Conservation (phyloP, 495 filamentous ascomycete species). For the Aspergillus saccharolyticus region DNA sequence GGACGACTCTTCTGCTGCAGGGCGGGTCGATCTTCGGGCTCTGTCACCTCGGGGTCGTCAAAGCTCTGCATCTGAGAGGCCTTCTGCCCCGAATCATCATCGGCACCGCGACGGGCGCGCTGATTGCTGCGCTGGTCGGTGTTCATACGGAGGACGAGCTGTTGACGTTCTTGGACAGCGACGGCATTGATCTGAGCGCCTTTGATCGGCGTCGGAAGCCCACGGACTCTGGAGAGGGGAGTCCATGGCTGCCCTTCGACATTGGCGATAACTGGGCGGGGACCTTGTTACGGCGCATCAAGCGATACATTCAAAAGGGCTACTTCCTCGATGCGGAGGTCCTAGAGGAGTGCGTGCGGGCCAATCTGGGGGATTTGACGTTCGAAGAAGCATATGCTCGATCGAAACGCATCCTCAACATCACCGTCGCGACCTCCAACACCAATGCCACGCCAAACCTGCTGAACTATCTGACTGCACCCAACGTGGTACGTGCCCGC, state of each 20-base stretch:
- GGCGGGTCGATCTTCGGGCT: constrained; percentile 90
- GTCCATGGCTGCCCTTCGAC: constrained; percentile 18
- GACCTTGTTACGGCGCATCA: constrained; percentile 56
- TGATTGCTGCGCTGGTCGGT: constrained; percentile 86
- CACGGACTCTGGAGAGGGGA: constrained; percentile 12
- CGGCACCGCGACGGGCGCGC: constrained; percentile 82
- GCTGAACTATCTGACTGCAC: constrained; percentile 89
- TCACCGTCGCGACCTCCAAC: constrained; percentile 74
- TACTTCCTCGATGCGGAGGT: constrained; percentile 80
- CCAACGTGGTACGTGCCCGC: constrained; percentile 71
- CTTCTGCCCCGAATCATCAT: constrained; percentile 86
- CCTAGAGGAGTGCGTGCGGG: constrained; percentile 77
- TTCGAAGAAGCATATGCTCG: constrained; percentile 89
- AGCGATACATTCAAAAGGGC: constrained; percentile 65
- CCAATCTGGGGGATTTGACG: constrained; percentile 83
- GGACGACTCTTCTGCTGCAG: constrained; percentile 80
- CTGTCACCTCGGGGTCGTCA: constrained; percentile 88
- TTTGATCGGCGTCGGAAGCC: constrained; percentile 48
- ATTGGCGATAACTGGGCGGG: constrained; percentile 41
- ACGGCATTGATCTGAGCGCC: constrained; percentile 76
- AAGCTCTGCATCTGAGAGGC: constrained; percentile 78
- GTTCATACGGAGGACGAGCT: constrained; percentile 88
- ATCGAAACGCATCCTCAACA: constrained; percentile 86
- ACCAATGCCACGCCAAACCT: constrained; percentile 76
- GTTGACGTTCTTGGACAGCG: constrained; percentile 66